These are phyloP conservation scores for Calonectria pseudoturangicola DNA, from an alignment of 2,329 filamentous ascomycete species.

Conservation along the genomic window DNA sequence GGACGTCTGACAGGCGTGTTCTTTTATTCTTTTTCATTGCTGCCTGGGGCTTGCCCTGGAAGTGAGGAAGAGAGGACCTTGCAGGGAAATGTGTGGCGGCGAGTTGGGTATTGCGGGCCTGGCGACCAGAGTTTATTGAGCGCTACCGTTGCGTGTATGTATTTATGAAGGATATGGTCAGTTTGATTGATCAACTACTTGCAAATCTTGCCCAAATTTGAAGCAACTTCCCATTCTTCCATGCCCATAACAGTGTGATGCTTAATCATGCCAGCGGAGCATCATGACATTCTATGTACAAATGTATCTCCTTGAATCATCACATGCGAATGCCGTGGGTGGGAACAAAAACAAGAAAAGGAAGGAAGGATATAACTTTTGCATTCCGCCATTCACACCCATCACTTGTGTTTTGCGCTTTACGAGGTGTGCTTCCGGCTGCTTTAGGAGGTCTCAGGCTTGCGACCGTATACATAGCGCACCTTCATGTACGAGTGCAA, in stretches of 20 bases:
- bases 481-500: constrained; percentile 47
- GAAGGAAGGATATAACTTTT: background rate
- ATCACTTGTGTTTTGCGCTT: background rate
- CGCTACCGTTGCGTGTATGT: too few relatives aligned
- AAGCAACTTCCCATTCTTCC: too few relatives aligned
- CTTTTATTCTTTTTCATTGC: constrained; percentile 74
- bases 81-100: too few relatives aligned
- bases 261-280: too few relatives aligned
- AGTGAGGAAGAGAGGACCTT: constrained; percentile 72
- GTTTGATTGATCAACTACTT: too few relatives aligned
- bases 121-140: too few relatives aligned
- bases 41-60: constrained; percentile 65
- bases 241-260: background rate
- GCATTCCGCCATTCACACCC: background rate
- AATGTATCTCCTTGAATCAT: background rate
- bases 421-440: background rate
- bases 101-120: too few relatives aligned
- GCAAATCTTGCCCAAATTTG: too few relatives aligned
- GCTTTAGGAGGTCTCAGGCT: constrained; percentile 25
- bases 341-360: background rate
- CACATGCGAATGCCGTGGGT: background rate
- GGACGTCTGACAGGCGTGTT: constrained; percentile 89
- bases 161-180: too few relatives aligned
- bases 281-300: background rate
- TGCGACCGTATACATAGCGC: constrained; percentile 48